phyloP scores from a whole-genome alignment of 768 basidiomycete species.

The Suillus tomentosus region DNA sequence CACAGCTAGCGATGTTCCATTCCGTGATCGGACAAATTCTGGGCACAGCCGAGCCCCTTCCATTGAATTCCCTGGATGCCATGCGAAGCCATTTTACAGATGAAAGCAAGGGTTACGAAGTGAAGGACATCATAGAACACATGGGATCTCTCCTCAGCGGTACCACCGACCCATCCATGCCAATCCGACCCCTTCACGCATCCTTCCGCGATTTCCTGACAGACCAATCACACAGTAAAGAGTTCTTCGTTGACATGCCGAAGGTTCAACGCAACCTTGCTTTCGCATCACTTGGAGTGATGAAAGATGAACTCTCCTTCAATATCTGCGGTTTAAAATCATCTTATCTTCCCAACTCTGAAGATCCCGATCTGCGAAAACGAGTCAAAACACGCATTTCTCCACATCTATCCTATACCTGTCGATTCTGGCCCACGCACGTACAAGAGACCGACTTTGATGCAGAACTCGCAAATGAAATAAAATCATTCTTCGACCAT shows the following conservation, averaged over 20 bases:
- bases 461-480: neutral
- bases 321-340: constrained; percentile 37
- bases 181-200: constrained; percentile 27
- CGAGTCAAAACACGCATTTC: constrained; percentile 10
- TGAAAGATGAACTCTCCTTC: constrained; percentile 35
- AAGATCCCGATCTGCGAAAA: constrained; percentile 16
- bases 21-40: constrained; percentile 15
- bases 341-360: constrained; percentile 31
- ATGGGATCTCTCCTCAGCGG: constrained; percentile 19
- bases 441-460: constrained; percentile 1
- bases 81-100: constrained; percentile 10
- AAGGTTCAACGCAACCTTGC: constrained; percentile 23
- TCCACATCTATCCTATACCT: constrained; percentile 13
- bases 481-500: constrained; percentile 7
- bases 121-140: constrained; percentile 11
- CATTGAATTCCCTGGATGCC: neutral
- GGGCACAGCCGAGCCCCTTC: constrained; percentile 13
- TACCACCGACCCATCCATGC: neutral
- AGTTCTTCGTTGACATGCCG: constrained; percentile 19
- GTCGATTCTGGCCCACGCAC: constrained; percentile 17
- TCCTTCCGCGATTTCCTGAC: constrained; percentile 33
- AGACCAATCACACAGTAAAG: constrained; percentile 14
- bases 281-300: constrained; percentile 25
- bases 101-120: neutral
- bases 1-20: constrained; percentile 8